Base-by-base conservation (phyloP, 768 basidiomycete species). In the Agaricus subrufescens region DNA sequence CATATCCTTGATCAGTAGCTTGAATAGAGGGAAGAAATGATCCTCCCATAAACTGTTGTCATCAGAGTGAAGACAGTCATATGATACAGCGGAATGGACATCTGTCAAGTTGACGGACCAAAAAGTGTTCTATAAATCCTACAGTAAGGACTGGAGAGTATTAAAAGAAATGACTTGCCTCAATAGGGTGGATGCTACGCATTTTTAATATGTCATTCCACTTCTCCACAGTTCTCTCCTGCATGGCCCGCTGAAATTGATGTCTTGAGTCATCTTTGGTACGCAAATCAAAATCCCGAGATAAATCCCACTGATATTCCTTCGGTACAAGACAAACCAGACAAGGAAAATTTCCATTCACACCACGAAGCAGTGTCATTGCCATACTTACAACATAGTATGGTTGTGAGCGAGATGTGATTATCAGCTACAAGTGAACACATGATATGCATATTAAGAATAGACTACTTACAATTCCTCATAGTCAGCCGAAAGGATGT, bases 401-500 rank as follows among this genome's bases (percentile, higher is more conserved):
- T 19, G 19, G 19, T 19, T 19, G 19, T 19, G 19, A 19, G 19
- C 19, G 19, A 19, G 19, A 19, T 19, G 19, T 19, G 19, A 19
- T 19, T 19, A 19, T 19, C 19, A 19, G 19, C 19, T 19, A 19
- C 19, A 19, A 19, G 19, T 19, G 19, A 19, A 19, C 19, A 19
- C 19, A 19, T 19, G 19, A 19, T 19, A n/a, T 19, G 19, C 19
- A 1, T 19, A n/a, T 23, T 23, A 37, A 39, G 19, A 26, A 31
- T 19, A 19, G 19, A 19, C 19, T 40, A 50, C 72, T 26, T 67
- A 79, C 78, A 73, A 71, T 66, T 81, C 76, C 57, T 79, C 71
- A 52, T 75, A 79, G 51, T 79, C 75, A 4, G 71, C 68, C 4
- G 69, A 73, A 1, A 76, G 59, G 3, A 77, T 74, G 0, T 75